Percentiles rank a stretch among this genome's conserved stretches.
Conservation (phyloP, 306 rosid species). For the Gleditsia sinensis region DNA sequence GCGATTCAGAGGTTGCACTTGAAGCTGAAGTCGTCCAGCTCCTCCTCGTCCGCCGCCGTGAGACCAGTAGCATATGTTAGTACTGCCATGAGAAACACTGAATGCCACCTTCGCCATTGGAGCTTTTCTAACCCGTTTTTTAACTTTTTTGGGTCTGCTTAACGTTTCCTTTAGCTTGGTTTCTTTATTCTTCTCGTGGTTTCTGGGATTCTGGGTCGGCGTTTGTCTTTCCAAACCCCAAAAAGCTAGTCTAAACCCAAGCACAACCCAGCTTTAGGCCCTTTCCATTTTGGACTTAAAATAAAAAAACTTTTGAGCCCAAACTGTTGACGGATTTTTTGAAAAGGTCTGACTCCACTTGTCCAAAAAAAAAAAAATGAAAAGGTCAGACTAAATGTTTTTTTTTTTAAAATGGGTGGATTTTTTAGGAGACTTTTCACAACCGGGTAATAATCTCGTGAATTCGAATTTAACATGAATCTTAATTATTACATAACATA, state of each 20-base stretch:
- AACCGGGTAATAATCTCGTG: no score
- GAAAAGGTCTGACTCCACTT: no score
- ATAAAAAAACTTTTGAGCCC: no score
- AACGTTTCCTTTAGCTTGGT: neutral
- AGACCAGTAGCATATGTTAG: neutral
- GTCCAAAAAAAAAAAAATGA: no score
- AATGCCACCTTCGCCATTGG: conserved; percentile 38
- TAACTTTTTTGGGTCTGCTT: neutral
- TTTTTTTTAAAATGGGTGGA: no score
- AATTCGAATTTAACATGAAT: no score
- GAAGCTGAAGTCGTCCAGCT: neutral
- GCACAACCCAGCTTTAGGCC: no score
- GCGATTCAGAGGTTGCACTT: neutral
- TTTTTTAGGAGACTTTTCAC: no score
- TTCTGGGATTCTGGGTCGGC: neutral
- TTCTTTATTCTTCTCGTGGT: conserved; percentile 1
- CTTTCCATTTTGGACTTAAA: no score
- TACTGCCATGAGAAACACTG: conserved; percentile 9
- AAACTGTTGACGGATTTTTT: no score
- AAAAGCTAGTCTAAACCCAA: neutral
- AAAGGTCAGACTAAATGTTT: no score
- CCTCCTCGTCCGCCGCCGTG: neutral
- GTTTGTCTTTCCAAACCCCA: neutral
- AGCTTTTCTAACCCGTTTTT: neutral
- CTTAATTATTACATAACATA: no score